These are phyloP conservation scores for Podila epigama DNA, from an alignment of 192 early-diverging fungal species.

Conservation along the genomic window DNA sequence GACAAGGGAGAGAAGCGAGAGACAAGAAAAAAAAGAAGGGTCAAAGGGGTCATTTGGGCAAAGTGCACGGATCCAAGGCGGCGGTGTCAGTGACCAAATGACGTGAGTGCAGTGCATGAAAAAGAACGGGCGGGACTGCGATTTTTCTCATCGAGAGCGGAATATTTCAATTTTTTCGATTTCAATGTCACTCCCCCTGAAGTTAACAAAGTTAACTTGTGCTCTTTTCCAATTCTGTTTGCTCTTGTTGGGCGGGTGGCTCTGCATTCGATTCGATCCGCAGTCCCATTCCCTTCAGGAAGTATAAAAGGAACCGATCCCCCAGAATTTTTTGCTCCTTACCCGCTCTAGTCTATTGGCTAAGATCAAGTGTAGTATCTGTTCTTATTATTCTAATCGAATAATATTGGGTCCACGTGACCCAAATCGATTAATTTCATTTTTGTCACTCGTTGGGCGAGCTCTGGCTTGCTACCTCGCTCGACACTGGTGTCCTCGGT, in stretches of 20 bases:
- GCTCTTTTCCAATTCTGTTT: too few relatives aligned
- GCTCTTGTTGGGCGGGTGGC: too few relatives aligned
- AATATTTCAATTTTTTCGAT: too few relatives aligned
- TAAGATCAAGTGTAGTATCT: constrained; percentile 94
- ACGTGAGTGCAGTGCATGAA: too few relatives aligned
- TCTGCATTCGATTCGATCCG: too few relatives aligned
- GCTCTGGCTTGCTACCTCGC: constrained; percentile 49
- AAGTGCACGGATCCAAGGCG: not conserved
- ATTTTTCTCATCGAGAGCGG: too few relatives aligned
- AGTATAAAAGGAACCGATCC: not conserved
- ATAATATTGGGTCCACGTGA: constrained; percentile 35
- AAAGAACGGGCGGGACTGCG: too few relatives aligned
- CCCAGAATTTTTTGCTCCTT: constrained; percentile 15
- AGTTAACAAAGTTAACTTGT: too few relatives aligned
- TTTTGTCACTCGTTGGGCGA: constrained; percentile 34
- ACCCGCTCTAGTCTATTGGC: constrained; percentile 86
- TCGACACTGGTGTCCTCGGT: constrained; percentile 51
- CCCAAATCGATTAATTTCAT: constrained; percentile 49
- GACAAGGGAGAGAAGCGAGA: not conserved
- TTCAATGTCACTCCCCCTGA: too few relatives aligned
- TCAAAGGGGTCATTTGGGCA: not conserved
- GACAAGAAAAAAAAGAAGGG: not conserved
- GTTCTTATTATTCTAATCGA: constrained; percentile 64
- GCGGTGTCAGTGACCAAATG: not conserved
- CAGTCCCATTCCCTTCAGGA: not conserved